Conservation (phyloP, 106 monocot genomes). For the Posidonia australis region DNA sequence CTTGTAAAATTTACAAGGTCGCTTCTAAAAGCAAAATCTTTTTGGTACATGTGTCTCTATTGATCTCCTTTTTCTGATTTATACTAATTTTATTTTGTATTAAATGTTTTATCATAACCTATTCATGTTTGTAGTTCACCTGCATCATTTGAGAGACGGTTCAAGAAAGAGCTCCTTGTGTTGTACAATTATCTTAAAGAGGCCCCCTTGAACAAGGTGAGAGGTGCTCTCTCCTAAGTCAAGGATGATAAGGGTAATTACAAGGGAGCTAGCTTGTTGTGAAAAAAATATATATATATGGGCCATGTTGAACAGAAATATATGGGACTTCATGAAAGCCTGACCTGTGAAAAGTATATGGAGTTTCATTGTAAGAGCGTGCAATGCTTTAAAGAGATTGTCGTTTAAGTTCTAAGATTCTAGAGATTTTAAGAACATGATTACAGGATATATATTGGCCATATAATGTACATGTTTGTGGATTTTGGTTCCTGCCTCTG, state of each 20-base stretch:
- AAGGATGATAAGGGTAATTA: too few relatives aligned
- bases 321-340: neutral
- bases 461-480: conserved; percentile 54
- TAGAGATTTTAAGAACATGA: neutral
- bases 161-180: conserved; percentile 46
- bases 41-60: neutral
- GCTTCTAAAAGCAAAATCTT: neutral
- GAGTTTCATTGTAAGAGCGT: too few relatives aligned
- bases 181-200: conserved; percentile 67
- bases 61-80: neutral
- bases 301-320: neutral
- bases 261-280: too few relatives aligned
- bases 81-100: neutral
- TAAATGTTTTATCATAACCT: neutral
- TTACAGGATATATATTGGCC: conserved; percentile 96
- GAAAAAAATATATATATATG: neutral
- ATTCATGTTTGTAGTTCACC: conserved; percentile 45
- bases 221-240: neutral
- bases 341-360: too few relatives aligned
- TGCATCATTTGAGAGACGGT: conserved; percentile 74
- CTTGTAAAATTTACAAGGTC: too few relatives aligned
- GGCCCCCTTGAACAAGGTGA: conserved; percentile 56
- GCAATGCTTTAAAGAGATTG: too few relatives aligned
- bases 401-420: too few relatives aligned
- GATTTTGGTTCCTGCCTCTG: conserved; percentile 86